These are phyloP conservation scores for Fragaria vesca DNA, from an alignment of 306 rosid genomes.

Conservation along the genomic window DNA sequence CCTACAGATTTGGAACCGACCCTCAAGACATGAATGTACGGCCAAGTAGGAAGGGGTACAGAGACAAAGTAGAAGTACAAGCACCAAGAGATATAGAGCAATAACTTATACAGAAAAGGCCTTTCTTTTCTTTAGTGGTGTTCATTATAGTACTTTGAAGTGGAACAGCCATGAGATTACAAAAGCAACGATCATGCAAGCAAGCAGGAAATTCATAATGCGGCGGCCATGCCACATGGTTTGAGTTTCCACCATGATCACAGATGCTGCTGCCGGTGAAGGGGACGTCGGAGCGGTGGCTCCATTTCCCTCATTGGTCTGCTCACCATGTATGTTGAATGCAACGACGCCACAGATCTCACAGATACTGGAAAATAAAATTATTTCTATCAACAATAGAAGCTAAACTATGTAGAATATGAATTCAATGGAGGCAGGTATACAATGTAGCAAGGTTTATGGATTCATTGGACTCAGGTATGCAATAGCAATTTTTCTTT, in stretches of 20 bases:
- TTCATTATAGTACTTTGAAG: slow-evolving; percentile 36
- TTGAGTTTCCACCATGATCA: slow-evolving; percentile 35
- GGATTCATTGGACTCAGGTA: background rate
- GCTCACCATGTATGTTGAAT: slow-evolving; percentile 26
- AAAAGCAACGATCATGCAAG: slow-evolving; percentile 49
- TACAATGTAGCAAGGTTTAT: background rate
- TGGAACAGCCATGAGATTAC: slow-evolving; percentile 55
- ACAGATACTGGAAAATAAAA: slow-evolving; percentile 31
- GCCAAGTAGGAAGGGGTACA: background rate
- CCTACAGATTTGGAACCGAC: slow-evolving; percentile 3
- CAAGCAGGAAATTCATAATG: slow-evolving; percentile 49
- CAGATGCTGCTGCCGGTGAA: slow-evolving; percentile 21
- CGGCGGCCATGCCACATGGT: slow-evolving; percentile 46
- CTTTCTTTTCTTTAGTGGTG: background rate
- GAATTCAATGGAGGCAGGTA: background rate
- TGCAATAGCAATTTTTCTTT: background rate
- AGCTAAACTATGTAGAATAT: background rate
- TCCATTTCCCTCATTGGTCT: slow-evolving; percentile 19
- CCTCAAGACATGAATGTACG: background rate
- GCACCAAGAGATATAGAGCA: background rate
- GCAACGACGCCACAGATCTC: slow-evolving; percentile 45
- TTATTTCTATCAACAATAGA: background rate
- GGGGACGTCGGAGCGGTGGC: slow-evolving; percentile 14
- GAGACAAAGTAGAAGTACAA: background rate
- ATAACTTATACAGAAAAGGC: background rate